Base-by-base conservation (phyloP, 2,329 filamentous ascomycete genomes). In the Simplicillium sp. region DNA sequence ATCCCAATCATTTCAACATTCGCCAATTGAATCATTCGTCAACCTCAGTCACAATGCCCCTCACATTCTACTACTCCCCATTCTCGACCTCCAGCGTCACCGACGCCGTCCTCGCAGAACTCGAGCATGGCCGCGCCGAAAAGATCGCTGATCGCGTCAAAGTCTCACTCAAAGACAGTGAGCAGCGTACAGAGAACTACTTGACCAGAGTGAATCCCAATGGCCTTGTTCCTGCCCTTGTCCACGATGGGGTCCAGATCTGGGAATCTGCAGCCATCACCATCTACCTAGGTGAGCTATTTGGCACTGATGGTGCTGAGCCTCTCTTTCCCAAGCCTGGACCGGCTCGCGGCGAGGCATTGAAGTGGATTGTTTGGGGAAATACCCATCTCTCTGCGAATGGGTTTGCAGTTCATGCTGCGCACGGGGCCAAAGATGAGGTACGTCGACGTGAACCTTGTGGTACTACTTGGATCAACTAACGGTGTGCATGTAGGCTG, bases 181-280 rank as follows among this genome's bases (percentile, higher is more conserved):
- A 40, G 29, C 34, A 37, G 3, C 37, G 38, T 29, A 17, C 13
- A 7, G 14, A 37, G 31, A 25, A 31, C 7, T 45, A 38, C n/a
- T 34, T 45, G 13, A 33, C 40, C 31, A 18, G 20, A 4, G 32
- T 45, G 20, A 45, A 45, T 35, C 44, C 44, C 40, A 45, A 45
- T 38, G 44, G 44, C 12, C 13, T 40, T 20, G 44, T 45, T 8
- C 44, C 44, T 15, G 44, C 44, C 15, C 28, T 45, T 16, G 38
- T 45, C 3, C 42, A 38, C 8, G 34, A 38, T 29, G 37, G 15
- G 16, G 14, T 13, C 25, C 17, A 12, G 25, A 34, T 45, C 13
- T 45, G 44, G 44, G 44, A 45, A n/a, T 45, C 44, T 13, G 37
- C 37, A 17, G 44, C 44, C 34, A 45, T 45, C 35, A 43, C 44